Base-by-base conservation (phyloP, 106 monocot species). In the Acorus calamus region DNA sequence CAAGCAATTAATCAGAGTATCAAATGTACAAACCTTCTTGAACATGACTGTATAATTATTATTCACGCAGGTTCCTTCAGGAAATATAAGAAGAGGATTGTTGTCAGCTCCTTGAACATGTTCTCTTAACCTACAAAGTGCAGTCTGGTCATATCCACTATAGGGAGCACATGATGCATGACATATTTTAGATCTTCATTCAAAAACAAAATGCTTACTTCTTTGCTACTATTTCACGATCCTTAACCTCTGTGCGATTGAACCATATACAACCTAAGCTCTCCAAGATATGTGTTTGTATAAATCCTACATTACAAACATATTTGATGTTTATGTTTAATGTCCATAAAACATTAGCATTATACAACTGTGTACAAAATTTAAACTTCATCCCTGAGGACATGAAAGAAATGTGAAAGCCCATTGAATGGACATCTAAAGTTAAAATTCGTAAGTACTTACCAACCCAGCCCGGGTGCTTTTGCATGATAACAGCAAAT, bases 391-490 rank as follows among this genome's bases (percentile, higher is more conserved):
- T 50, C 2, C 2, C 11, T 57, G 46, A 63, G 6, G 7, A 4
- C n/a, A 47, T 14, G 52, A 56, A 63, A 8, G 7, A 4, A 41
- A 47, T n/a, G n/a, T n/a, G n/a, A n/a, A n/a, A n/a, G n/a, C n/a
- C n/a, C n/a, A n/a, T n/a, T n/a, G n/a, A n/a, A n/a, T 50, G 6
- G 7, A 65, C 28, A 52, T 55, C 7, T 13, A 52, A 50, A 11
- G 10, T 4, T 14, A 9, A 53, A 63, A 53, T 41, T 47, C 14
- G 65, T 9, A 50, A n/a, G 61, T 42, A n/a, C 90, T 72, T 72
- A 94, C 94, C 94, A 78, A 94, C 94, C 94, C 94, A 90, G 71
- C 94, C 94, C 73, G 94, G 94, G 82, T 94, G 94, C 45, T 94
- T 94, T 74, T 94, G 94, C 94, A 94, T 94, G 52, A 94, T 94